Conservation (phyloP, 2,329 filamentous ascomycete genomes). For the Diaporthe caulivora region DNA sequence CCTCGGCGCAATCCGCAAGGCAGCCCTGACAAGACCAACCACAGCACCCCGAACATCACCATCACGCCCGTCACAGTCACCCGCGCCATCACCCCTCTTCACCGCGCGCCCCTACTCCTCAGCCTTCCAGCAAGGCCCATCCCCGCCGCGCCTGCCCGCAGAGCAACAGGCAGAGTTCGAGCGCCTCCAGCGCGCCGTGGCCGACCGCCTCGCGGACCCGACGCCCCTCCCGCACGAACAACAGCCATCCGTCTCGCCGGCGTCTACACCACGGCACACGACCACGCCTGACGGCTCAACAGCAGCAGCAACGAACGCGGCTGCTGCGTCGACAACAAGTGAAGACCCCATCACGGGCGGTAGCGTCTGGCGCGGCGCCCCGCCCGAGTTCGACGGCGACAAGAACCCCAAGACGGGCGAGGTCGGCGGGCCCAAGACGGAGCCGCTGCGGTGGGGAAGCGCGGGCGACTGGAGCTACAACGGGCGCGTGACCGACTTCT, state of each 20-base stretch:
- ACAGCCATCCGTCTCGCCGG: constrained; percentile 40
- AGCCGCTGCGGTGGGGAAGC: constrained; percentile 89
- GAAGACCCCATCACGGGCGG: constrained; percentile 68
- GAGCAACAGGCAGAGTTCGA: constrained; percentile 93
- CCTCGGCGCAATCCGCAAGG: constrained; percentile 15
- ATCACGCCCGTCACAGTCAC: neutral
- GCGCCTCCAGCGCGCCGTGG: constrained; percentile 77
- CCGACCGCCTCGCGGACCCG: constrained; percentile 57
- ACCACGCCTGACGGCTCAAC: constrained; percentile 43
- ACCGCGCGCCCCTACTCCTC: constrained; percentile 50
- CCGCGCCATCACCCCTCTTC: neutral
- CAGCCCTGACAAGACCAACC: neutral
- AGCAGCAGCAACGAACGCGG: constrained; percentile 36
- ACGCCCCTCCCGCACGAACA: constrained; percentile 44
- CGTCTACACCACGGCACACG: constrained; percentile 45
- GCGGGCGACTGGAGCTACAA: constrained; percentile 91
- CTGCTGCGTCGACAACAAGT: constrained; percentile 46
- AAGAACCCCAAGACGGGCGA: constrained; percentile 94
- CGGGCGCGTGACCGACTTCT: constrained; percentile 92
- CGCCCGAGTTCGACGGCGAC: constrained; percentile 94
- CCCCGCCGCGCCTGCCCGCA: constrained; percentile 88
- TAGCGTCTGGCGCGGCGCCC: constrained; percentile 80
- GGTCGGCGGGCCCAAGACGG: constrained; percentile 96
- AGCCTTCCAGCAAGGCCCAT: constrained; percentile 67
- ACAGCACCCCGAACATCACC: neutral